phyloP scores from a whole-genome alignment of 192 early-diverging fungal species.

The Nowakowskiella sp. region DNA sequence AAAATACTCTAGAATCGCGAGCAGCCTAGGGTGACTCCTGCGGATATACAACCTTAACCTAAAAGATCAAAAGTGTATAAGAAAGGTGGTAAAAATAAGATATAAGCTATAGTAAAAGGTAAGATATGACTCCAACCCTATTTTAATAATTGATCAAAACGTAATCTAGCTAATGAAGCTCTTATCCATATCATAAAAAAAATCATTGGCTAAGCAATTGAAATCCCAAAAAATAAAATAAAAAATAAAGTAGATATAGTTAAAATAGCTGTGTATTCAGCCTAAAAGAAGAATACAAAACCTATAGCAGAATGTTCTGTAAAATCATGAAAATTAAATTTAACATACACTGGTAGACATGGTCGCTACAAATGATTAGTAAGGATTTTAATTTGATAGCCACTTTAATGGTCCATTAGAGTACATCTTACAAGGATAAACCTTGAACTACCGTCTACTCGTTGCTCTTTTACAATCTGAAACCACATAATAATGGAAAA shows the following conservation, averaged over 20 bases:
- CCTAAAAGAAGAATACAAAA: conserved; percentile 42
- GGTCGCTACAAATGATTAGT: no score
- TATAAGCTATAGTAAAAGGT: conserved; percentile 38
- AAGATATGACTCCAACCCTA: conserved; percentile 37
- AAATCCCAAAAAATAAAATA: conserved; percentile 45
- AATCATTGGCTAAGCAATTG: conserved; percentile 30
- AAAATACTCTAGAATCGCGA: no score
- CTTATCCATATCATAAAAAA: conserved; percentile 42
- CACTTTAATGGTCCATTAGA: no score
- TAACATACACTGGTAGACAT: no score
- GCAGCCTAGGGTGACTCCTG: no score
- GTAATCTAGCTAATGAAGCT: conserved; percentile 31
- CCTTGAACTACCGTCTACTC: no score
- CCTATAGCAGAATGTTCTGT: conserved; percentile 39
- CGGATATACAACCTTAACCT: no score
- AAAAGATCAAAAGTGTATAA: conserved; percentile 23
- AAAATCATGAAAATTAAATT: no score
- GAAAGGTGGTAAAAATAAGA: conserved; percentile 36
- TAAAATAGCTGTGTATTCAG: conserved; percentile 35
- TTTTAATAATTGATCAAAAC: conserved; percentile 41
- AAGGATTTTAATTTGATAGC: no score
- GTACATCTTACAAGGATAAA: no score
- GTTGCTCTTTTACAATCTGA: no score
- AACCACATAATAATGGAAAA: no score
- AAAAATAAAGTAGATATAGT: conserved; percentile 37